A percentile compares a stretch with the other conserved stretches of the same genome.
These are phyloP conservation scores for Nidularia pulvinata DNA, from an alignment of 768 basidiomycete species.

Conservation along the genomic window DNA sequence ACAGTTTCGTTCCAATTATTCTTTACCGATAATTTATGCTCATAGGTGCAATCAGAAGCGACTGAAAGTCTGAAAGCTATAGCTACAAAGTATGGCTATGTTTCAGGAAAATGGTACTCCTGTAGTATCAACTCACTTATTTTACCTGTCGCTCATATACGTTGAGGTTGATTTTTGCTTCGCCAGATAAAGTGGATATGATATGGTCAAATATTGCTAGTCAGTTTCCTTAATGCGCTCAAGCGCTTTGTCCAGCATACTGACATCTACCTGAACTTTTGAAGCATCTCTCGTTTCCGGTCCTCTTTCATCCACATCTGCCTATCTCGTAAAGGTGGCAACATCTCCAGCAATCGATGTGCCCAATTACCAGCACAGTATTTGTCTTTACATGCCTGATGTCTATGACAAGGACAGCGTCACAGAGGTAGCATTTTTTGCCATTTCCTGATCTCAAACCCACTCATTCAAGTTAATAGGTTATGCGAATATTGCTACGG, in stretches of 20 bases:
- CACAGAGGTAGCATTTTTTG: constrained; percentile 37
- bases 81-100: constrained; percentile 49
- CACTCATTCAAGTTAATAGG: constrained; percentile 29
- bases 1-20: no score
- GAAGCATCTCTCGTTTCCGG: constrained; percentile 68
- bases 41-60: constrained; percentile 60
- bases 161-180: constrained; percentile 65
- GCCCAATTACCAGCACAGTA: constrained; percentile 57
- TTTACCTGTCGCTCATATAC: background rate
- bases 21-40: no score
- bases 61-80: constrained; percentile 58
- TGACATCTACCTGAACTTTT: background rate
- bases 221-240: constrained; percentile 22
- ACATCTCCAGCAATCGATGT: constrained; percentile 52
- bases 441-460: background rate
- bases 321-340: constrained; percentile 60
- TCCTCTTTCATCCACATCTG: constrained; percentile 57
- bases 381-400: constrained; percentile 73
- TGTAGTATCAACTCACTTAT: background rate
- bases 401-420: constrained; percentile 66
- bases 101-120: constrained; percentile 70
- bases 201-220: constrained; percentile 67
- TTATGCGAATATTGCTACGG: constrained; percentile 67
- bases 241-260: background rate
- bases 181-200: constrained; percentile 58